A percentile compares a stretch with the other conserved stretches of the same genome.
These are phyloP conservation scores for Coemansia sp. DNA, from an alignment of 192 early-diverging fungal species.

Conservation along the genomic window DNA sequence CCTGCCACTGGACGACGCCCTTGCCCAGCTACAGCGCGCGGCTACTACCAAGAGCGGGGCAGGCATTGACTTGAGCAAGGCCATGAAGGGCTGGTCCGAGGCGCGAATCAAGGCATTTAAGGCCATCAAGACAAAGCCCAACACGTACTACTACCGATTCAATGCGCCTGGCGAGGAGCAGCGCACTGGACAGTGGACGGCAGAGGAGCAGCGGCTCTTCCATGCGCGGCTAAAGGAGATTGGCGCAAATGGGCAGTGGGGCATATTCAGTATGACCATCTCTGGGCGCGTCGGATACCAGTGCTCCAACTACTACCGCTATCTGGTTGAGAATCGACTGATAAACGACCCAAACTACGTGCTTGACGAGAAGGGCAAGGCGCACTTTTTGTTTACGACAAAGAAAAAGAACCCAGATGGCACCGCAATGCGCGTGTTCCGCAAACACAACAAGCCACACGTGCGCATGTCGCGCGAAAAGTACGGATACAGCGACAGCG, in stretches of 20 bases:
- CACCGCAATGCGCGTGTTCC: constrained; percentile 72
- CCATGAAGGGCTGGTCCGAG: constrained; percentile 95
- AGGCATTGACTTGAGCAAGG: constrained; percentile 72
- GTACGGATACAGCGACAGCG: constrained; percentile 55
- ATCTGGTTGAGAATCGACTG: constrained; percentile 82
- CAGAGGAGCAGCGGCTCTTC: constrained; percentile 83
- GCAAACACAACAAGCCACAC: constrained; percentile 71
- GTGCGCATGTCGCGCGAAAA: constrained; percentile 58
- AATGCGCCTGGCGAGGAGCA: constrained; percentile 96
- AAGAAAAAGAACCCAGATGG: constrained; percentile 81
- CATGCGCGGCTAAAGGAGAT: constrained; percentile 78
- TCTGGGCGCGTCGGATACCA: constrained; percentile 96
- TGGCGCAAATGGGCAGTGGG: constrained; percentile 96
- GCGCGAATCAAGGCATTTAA: constrained; percentile 92
- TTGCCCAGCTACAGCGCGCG: constrained; percentile 72
- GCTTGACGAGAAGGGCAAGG: constrained; percentile 84
- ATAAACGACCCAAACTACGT: constrained; percentile 91
- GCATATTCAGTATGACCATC: constrained; percentile 92
- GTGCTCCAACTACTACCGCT: constrained; percentile 96
- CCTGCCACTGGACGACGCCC: constrained; percentile 81
- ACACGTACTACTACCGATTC: constrained; percentile 97
- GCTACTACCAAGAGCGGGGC: constrained; percentile 56
- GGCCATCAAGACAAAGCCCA: constrained; percentile 91
- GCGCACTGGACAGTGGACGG: constrained; percentile 85
- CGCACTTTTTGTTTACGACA: constrained; percentile 81